These are phyloP conservation scores for Quercus robur DNA, from an alignment of 306 rosid genomes.

Conservation along the genomic window DNA sequence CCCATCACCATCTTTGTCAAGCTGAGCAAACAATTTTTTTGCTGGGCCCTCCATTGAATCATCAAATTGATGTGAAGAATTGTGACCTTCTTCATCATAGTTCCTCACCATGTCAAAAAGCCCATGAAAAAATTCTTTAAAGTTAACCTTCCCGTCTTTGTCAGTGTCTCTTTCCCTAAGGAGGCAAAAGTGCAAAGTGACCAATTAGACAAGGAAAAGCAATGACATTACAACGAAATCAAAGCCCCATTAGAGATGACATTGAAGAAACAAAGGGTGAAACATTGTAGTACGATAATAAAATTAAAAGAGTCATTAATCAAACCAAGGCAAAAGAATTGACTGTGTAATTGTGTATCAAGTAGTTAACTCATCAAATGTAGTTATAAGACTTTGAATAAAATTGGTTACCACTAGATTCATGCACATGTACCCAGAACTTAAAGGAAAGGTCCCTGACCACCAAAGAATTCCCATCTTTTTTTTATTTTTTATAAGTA, in stretches of 20 bases:
- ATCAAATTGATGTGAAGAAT: slow-evolving; percentile 50
- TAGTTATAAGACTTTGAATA: not conserved
- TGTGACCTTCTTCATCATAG: slow-evolving; percentile 78
- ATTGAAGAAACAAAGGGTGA: not conserved
- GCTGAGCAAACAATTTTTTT: slow-evolving; percentile 66
- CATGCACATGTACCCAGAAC: not conserved
- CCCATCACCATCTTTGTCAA: slow-evolving; percentile 94
- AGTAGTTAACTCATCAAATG: not conserved
- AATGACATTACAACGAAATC: not conserved
- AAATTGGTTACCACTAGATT: not conserved
- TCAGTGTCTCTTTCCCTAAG: slow-evolving; percentile 86
- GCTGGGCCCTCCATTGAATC: slow-evolving; percentile 75
- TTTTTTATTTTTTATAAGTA: too few relatives aligned
- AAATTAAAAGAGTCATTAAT: not conserved
- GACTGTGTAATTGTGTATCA: not conserved
- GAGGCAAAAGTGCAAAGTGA: slow-evolving; percentile 18
- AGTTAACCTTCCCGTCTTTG: slow-evolving; percentile 85
- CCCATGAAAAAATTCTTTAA: slow-evolving; percentile 94
- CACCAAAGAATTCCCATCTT: not conserved
- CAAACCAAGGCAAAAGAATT: not conserved
- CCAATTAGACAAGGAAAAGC: slow-evolving; percentile 21
- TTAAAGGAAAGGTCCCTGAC: not conserved
- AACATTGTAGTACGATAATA: not conserved
- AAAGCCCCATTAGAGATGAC: not conserved
- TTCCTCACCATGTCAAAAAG: slow-evolving; percentile 95